These are phyloP conservation scores for Tothia fuscella DNA, from an alignment of 2,329 filamentous ascomycete genomes.

Conservation along the genomic window DNA sequence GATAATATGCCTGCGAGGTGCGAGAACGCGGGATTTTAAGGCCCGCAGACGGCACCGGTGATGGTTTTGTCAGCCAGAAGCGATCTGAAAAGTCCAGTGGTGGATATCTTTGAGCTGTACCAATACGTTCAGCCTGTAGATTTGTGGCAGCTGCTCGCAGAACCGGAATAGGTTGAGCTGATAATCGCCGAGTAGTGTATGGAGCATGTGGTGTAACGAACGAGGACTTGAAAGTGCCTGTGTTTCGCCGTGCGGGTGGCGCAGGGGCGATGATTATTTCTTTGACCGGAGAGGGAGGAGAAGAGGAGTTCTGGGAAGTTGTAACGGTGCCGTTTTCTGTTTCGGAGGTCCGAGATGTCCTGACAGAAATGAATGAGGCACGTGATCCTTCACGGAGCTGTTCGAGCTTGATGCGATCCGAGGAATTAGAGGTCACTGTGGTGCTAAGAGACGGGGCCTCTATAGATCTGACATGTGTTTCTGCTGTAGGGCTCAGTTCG, in stretches of 20 bases:
- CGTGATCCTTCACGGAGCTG: constrained; percentile 26
- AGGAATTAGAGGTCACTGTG: constrained; percentile 22
- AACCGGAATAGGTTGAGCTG: not conserved
- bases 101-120: not conserved
- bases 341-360: constrained; percentile 15
- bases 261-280: constrained; percentile 1
- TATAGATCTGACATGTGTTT: constrained; percentile 5
- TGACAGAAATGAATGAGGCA: constrained; percentile 25
- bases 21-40: constrained; percentile 1
- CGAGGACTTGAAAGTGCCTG: not conserved
- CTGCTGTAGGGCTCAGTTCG: not conserved
- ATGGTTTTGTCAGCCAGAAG: not conserved
- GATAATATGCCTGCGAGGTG: not conserved
- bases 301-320: constrained; percentile 4
- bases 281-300: constrained; percentile 5
- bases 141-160: not conserved
- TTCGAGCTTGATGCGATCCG: constrained; percentile 25
- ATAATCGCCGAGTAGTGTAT: not conserved
- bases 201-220: not conserved
- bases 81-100: not conserved
- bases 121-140: not conserved
- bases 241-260: too few species aligned
- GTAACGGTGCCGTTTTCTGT: constrained; percentile 6
- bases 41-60: not conserved
- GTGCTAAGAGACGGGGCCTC: constrained; percentile 25